Percentiles rank a stretch among this genome's conserved stretches.
phyloP scores from a whole-genome alignment of 1,284 basidiomycete species.

The Tilletia setariae region DNA sequence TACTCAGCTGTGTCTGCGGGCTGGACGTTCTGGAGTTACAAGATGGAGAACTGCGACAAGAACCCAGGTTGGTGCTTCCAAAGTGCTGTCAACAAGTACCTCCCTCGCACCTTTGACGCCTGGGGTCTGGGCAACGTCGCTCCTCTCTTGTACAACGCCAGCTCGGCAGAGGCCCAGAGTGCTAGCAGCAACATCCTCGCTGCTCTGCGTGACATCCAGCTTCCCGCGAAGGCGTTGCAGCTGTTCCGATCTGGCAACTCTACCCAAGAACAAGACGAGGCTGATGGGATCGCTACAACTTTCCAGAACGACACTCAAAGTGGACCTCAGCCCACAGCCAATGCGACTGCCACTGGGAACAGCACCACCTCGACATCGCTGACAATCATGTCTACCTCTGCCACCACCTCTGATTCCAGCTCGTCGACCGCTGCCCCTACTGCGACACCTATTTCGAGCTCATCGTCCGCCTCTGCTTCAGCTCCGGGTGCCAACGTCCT shows the following conservation, averaged over 20 bases:
- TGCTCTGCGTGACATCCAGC: slow-evolving; percentile 15
- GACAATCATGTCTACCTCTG: neutral
- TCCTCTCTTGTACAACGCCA: slow-evolving; percentile 4
- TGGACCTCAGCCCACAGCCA: neutral
- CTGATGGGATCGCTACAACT: slow-evolving; percentile 8
- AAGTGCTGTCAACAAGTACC: slow-evolving; percentile 31
- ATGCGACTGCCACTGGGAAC: neutral
- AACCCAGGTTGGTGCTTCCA: slow-evolving; percentile 54
- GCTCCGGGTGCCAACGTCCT: no score
- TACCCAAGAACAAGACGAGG: neutral
- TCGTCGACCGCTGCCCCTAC: neutral
- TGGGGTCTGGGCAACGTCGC: slow-evolving; percentile 36
- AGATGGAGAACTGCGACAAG: slow-evolving; percentile 49
- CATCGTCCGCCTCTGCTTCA: no score
- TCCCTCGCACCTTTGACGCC: slow-evolving; percentile 37
- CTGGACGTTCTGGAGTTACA: slow-evolving; percentile 72
- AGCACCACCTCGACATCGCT: slow-evolving; percentile 3
- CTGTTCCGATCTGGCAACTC: slow-evolving; percentile 16
- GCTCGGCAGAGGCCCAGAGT: neutral
- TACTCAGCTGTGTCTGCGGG: slow-evolving; percentile 66
- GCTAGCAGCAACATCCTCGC: slow-evolving; percentile 6
- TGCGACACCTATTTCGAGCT: no score
- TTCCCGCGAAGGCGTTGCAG: slow-evolving; percentile 17
- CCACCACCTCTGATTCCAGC: neutral
- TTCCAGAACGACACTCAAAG: slow-evolving; percentile 11